Evolutionary conservation across 139 green algal species (phyloP), one percentile per base, ranked within the genome.

Genomic region (Tetraselmis striata): DNA sequence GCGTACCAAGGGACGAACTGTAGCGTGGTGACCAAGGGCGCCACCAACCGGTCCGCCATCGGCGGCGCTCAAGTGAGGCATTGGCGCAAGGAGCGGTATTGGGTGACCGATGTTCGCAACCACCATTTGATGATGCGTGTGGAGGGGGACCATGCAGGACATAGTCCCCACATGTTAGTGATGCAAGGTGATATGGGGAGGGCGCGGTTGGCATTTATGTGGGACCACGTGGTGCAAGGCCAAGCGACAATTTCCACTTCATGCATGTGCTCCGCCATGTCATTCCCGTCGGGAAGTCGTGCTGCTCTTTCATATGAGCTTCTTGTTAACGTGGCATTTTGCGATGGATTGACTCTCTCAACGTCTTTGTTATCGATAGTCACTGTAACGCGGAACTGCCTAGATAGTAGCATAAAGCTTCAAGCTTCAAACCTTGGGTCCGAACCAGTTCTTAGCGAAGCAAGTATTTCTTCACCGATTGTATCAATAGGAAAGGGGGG

Each of bases 211-310:
- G 82, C 85, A 1, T 96, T 87, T 78, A 75, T 98, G 24, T 83
- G 83, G 74, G 87, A 98, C 32, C 94, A 98, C 81, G 67, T 30
- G 23, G 81, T 86, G 31, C 76, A 80, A 28, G 79, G 29, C 23
- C 45, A 59, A 31, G 58, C 30, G 1, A 32, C 84, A 25, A n/a
- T 86, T 1, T 79, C 83, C 1, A 32, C 83, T 32, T 77, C 45
- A 67, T 67, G 45, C 45, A 67, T 67, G 45, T 18, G 5, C 11
- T 5, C 18, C 11, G 45, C 5, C 45, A 67, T 67, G 18, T 67
- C 45, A 67, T 18, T 67, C n/a, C n/a, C n/a, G n/a, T n/a, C n/a
- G n/a, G n/a, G n/a, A n/a, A n/a, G n/a, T n/a, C n/a, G n/a, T n/a
- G n/a, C n/a, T n/a, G n/a, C n/a, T n/a, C n/a, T n/a, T n/a, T n/a